Base-by-base conservation (phyloP, 495 filamentous ascomycete species). In the Copromyces sp. region DNA sequence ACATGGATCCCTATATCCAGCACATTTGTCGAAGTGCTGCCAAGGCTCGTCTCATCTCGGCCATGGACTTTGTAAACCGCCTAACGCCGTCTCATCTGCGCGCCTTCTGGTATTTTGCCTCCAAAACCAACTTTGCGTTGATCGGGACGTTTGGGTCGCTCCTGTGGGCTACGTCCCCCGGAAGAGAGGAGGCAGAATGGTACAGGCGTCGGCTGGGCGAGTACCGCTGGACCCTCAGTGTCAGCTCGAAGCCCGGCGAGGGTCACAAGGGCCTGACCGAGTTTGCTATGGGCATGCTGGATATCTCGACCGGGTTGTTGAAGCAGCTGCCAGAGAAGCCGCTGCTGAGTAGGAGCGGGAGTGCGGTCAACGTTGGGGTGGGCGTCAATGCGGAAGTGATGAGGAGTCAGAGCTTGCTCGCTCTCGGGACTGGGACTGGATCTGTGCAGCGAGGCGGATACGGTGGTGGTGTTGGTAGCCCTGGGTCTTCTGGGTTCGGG, bases 1-100 rank as follows among this genome's bases (percentile, higher is more conserved):
- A 82, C 40, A 80, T 87, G 17, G 89, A 93, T 76, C 87, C 91
- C 0, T 91, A 93, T 79, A 89, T 97, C 68, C 88, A 94, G 20
- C 94, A 97, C 83, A 97, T 98, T 78, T 98, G 94, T 82, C 95
- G 95, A 70, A 94, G 91, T 35, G 95, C 95, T 29, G 92, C 93
- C 72, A 92, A 93, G 77, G 92, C 93, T 2, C 87, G 92, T 20
- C 84, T 93, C 24, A 91, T 90, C 71, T 92, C 90, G 9, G 90
- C 91, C 69, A 92, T 94, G 89, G 90, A 91, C 73, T 92, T 94
- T 78, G 89, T 94, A 45, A 92, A 92, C 79, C 85, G 89, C 16
- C 85, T 94, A 68, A 90, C 89, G 39, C 88, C 90, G 4, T 86
- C 90, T 38, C 91, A 94, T 73, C 84, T 93, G 38, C 88, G 89